Conservation (phyloP, 2,329 filamentous ascomycete species). For the Fonsecaea monophora region DNA sequence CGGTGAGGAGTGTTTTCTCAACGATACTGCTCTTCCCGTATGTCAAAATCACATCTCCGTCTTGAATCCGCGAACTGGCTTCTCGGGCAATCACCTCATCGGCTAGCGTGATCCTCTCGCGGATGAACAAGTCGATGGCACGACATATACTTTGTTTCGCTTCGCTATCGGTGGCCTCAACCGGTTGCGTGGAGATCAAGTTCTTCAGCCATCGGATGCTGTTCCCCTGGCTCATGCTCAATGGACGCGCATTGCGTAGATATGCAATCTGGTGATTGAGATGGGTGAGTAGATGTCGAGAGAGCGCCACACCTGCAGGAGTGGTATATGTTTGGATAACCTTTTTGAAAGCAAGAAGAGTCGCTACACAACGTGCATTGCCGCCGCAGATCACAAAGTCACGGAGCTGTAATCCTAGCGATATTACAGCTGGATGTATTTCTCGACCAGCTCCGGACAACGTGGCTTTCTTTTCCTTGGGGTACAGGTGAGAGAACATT, state of each 20-base stretch:
- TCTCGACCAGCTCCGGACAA: slow-evolving; percentile 69
- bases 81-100: slow-evolving; percentile 83
- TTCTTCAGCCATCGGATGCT: slow-evolving; percentile 94
- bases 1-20: slow-evolving; percentile 78
- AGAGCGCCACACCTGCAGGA: slow-evolving; percentile 80
- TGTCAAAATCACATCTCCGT: slow-evolving; percentile 83
- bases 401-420: slow-evolving; percentile 87
- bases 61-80: slow-evolving; percentile 75
- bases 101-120: slow-evolving; percentile 85
- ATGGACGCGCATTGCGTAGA: slow-evolving; percentile 80
- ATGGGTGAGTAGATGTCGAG: slow-evolving; percentile 89
- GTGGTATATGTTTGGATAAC: slow-evolving; percentile 94
- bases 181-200: slow-evolving; percentile 87
- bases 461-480: slow-evolving; percentile 72
- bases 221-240: slow-evolving; percentile 97
- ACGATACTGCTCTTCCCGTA: slow-evolving; percentile 88
- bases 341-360: slow-evolving; percentile 88
- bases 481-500: slow-evolving; percentile 83
- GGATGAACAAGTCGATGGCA: slow-evolving; percentile 86
- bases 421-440: slow-evolving; percentile 84
- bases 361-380: slow-evolving; percentile 84
- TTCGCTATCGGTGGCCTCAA: slow-evolving; percentile 78
- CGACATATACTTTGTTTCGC: slow-evolving; percentile 80
- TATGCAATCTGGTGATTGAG: slow-evolving; percentile 96
- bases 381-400: slow-evolving; percentile 88